Base-by-base conservation (phyloP, 2,329 filamentous ascomycete species). In the Bipolaris bicolor region DNA sequence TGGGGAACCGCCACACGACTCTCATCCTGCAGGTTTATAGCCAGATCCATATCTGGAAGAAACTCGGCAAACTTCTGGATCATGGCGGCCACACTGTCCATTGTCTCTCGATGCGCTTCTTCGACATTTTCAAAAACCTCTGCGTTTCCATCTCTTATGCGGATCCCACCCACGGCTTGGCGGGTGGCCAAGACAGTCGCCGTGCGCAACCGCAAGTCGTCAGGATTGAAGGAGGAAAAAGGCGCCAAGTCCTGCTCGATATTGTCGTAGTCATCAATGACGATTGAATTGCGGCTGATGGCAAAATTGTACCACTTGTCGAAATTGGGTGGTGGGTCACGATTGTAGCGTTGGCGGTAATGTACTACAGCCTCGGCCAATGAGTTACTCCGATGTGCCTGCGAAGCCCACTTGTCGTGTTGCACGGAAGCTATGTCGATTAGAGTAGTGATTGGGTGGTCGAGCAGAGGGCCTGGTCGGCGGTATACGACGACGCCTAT, bases 31-130 rank as follows among this genome's bases (percentile, higher is more conserved):
- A 87, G 67, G 58, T 88, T 88, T 73, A 88, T 83, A 0, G 82
- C 84, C 36, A 88, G 70, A 64, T 87, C 85, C 85, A 88, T 88
- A 58, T 88, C 85, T 0, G 86, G 86, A 29, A 88, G 77, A 62
- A 80, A 78, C 53, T 83, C 68, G 1, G 79, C 77, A 62, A 87
- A 71, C 7, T 70, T 65, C 33, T 68, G 76, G 31, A 88, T 83
- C 77, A 88, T 84, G 6, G 76, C 66, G 1, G 80, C 75, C 1
- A 83, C 77, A 22, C 83, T 84, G 31, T 83, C 79, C 7, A 87
- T 76, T 81, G 86, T 84, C 84, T 84, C 86, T 16, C 78, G 77
- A 70, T 87, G 83, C 3, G 84, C 84, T 1, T 80, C 81, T 51
- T 80, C 76, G 9, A 86, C 81, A 24, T 83, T 80, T 5, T 56